Evolutionary conservation across 1,284 basidiomycete genomes (phyloP).

Genomic region (Phenoliferia sp.): DNA sequence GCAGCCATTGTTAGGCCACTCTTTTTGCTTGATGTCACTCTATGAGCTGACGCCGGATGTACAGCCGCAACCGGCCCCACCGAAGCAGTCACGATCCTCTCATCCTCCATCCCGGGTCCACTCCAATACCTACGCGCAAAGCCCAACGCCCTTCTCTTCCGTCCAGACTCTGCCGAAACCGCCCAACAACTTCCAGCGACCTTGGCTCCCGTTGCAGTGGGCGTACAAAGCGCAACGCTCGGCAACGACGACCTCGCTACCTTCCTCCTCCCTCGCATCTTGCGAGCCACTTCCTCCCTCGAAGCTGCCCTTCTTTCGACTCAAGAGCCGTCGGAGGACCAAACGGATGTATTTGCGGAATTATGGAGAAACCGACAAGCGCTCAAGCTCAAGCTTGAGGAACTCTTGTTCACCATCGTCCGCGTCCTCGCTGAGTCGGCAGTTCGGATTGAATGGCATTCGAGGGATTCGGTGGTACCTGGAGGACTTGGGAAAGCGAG

Average conservation of each 20-base stretch:
- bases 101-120: constrained; percentile 14
- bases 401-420: constrained; percentile 5
- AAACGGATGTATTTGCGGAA: neutral
- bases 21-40: neutral
- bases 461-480: neutral
- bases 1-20: constrained; percentile 2
- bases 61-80: constrained; percentile 7
- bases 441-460: constrained; percentile 15
- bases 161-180: constrained; percentile 2
- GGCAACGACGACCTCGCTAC: constrained; percentile 25
- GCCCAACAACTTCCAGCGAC: neutral
- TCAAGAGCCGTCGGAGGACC: neutral
- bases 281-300: constrained; percentile 12
- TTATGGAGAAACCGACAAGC: constrained; percentile 8
- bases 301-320: constrained; percentile 11
- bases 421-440: constrained; percentile 19
- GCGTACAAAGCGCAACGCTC: neutral
- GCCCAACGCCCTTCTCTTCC: constrained; percentile 26
- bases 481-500: constrained; percentile 25
- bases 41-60: neutral
- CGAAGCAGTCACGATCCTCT: constrained; percentile 13
- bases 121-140: constrained; percentile 18
- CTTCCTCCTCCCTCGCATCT: constrained; percentile 21
- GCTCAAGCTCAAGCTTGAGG: constrained; percentile 4
- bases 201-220: constrained; percentile 9